Percentiles rank a stretch among this genome's conserved stretches.
These are phyloP conservation scores for Diplodia intermedia DNA, from an alignment of 2,329 filamentous ascomycete species.

Conservation along the genomic window DNA sequence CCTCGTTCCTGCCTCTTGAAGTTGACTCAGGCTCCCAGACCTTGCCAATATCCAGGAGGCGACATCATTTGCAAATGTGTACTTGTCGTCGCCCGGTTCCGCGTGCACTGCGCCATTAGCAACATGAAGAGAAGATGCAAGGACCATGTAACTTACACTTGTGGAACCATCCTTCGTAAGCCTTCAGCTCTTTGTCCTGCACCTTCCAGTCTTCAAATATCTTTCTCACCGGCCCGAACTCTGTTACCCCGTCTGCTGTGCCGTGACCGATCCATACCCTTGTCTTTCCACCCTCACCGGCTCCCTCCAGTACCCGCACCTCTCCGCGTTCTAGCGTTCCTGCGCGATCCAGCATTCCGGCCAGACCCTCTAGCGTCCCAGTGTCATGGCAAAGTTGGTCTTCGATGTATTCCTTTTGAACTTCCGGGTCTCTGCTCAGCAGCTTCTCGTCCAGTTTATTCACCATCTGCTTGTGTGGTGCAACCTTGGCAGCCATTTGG, in stretches of 20 bases:
- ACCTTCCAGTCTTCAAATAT: conserved; percentile 67
- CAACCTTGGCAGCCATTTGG: conserved; percentile 68
- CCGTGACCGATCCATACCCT: conserved; percentile 79
- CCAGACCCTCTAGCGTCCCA: conserved; percentile 82
- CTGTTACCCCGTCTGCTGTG: conserved; percentile 73
- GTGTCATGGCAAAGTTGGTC: conserved; percentile 81
- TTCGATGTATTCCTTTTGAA: conserved; percentile 65
- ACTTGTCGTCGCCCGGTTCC: conserved; percentile 46
- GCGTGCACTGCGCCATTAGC: conserved; percentile 43
- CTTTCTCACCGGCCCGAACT: conserved; percentile 67
- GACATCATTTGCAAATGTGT: conserved; percentile 46
- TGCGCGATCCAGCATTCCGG: conserved; percentile 78
- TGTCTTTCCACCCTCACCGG: conserved; percentile 62
- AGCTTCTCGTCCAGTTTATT: conserved; percentile 69
- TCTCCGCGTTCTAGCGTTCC: conserved; percentile 64
- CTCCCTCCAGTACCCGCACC: conserved; percentile 52
- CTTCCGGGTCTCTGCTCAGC: conserved; percentile 70
- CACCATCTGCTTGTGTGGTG: conserved; percentile 72
- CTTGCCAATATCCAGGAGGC: conserved; percentile 46
- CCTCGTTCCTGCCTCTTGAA: conserved; percentile 42
- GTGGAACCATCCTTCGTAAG: conserved; percentile 81
- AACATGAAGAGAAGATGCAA: neutral
- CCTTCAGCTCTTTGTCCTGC: conserved; percentile 72
- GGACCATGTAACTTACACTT: conserved; percentile 56
- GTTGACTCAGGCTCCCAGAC: conserved; percentile 40